These are phyloP conservation scores for Diphasiastrum complanatum DNA, from an alignment of 83 land plant species.

Conservation along the genomic window DNA sequence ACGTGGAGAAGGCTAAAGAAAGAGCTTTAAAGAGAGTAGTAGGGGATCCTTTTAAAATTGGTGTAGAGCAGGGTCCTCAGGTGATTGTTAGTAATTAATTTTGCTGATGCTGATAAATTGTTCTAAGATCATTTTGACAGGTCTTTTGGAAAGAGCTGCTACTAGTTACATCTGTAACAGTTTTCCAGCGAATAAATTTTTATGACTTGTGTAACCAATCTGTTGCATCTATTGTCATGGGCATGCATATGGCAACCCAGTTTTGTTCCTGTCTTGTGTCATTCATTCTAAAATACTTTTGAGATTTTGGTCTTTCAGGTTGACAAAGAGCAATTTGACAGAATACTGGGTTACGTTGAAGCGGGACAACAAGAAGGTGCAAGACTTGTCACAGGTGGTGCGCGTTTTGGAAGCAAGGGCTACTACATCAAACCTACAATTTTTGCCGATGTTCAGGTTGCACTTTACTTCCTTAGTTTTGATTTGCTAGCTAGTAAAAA, in stretches of 20 bases:
- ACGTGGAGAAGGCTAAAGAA: conserved; percentile 69
- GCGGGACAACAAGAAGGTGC: conserved; percentile 63
- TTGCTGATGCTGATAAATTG: too few species aligned
- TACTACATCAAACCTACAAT: conserved; percentile 87
- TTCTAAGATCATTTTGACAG: too few species aligned
- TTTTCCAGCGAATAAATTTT: too few species aligned
- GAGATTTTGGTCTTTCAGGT: conserved; percentile 28
- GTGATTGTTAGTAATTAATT: conserved; percentile 24
- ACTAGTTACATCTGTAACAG: too few species aligned
- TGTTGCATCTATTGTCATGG: too few species aligned
- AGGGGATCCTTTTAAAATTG: conserved; percentile 83
- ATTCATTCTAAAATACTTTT: background rate
- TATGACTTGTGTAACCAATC: too few species aligned
- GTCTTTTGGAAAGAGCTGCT: too few species aligned
- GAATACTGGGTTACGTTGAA: conserved; percentile 58
- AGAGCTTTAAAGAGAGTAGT: conserved; percentile 69
- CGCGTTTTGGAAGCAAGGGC: conserved; percentile 61
- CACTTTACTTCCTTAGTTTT: background rate
- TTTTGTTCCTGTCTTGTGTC: background rate
- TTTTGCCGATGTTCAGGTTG: conserved; percentile 77
- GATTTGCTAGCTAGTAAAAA: background rate
- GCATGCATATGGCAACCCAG: background rate
- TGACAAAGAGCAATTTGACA: conserved; percentile 68
- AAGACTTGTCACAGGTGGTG: conserved; percentile 70
- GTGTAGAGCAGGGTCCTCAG: conserved; percentile 96